Evolutionary conservation across 495 filamentous ascomycete genomes (phyloP).

Genomic region (Lophiotrema nucula): DNA sequence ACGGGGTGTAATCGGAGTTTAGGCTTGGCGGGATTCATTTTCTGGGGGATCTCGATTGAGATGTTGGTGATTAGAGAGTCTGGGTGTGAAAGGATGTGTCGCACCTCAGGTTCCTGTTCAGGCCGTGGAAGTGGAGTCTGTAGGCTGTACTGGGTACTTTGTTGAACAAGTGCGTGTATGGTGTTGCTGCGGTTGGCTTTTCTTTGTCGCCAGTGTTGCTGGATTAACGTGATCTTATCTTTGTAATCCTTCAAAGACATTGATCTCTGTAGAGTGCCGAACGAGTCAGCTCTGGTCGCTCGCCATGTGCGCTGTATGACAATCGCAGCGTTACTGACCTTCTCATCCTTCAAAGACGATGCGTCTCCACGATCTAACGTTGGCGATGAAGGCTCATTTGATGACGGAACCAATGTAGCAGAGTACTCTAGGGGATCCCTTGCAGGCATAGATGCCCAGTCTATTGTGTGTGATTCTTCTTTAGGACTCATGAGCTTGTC

Average conservation of each 20-base stretch:
- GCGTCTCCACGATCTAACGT: background rate
- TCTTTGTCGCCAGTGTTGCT: slow-evolving; percentile 38
- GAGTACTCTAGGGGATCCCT: slow-evolving; percentile 19
- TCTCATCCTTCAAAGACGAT: slow-evolving; percentile 6
- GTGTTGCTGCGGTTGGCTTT: slow-evolving; percentile 17
- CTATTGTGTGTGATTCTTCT: slow-evolving; percentile 17
- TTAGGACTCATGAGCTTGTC: slow-evolving; percentile 15
- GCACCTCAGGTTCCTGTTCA: slow-evolving; percentile 20
- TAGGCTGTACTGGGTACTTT: slow-evolving; percentile 14
- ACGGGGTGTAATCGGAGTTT: slow-evolving; percentile 42
- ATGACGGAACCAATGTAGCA: slow-evolving; percentile 2
- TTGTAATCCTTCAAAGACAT: slow-evolving; percentile 36
- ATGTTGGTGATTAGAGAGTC: slow-evolving; percentile 5
- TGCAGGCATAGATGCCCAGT: slow-evolving; percentile 12
- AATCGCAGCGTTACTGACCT: slow-evolving; percentile 23
- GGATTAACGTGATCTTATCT: slow-evolving; percentile 39
- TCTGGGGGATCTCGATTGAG: slow-evolving; percentile 21
- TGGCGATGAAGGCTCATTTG: slow-evolving; percentile 1
- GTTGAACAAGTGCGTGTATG: slow-evolving; percentile 21
- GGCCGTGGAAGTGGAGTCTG: slow-evolving; percentile 17
- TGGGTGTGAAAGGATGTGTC: background rate
- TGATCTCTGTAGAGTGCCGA: background rate
- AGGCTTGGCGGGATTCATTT: slow-evolving; percentile 16
- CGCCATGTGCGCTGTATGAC: slow-evolving; percentile 35
- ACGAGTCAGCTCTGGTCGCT: background rate